These are phyloP conservation scores for Blastocystis sp. DNA, from an alignment of 352 stramenopile species.

Conservation along the genomic window DNA sequence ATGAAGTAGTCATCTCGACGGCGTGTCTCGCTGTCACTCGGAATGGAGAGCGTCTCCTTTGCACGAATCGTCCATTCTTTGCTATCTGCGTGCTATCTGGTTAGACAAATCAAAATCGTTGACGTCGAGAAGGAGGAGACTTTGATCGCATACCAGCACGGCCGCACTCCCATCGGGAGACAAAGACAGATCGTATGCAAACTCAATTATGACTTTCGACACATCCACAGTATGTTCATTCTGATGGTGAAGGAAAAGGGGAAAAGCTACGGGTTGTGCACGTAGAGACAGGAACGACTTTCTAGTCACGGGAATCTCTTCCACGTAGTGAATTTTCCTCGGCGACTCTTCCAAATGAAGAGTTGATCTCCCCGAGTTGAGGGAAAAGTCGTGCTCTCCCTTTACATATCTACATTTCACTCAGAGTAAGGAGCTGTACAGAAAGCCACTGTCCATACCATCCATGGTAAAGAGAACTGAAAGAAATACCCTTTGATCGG, in stretches of 20 bases:
- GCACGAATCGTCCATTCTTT: not conserved
- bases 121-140: slow-evolving; percentile 4
- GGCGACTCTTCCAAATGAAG: not conserved
- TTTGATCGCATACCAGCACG: not conserved
- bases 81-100: not conserved
- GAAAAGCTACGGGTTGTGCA: not conserved
- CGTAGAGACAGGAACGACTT: not conserved
- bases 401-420: no score
- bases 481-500: no score
- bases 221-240: not conserved
- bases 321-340: slow-evolving; percentile 9
- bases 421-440: no score
- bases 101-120: not conserved
- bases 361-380: no score
- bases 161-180: slow-evolving; percentile 1
- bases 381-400: no score
- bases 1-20: slow-evolving; percentile 22
- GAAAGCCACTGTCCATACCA: no score
- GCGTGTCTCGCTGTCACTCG: not conserved
- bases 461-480: no score
- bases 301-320: slow-evolving; percentile 29
- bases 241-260: not conserved
- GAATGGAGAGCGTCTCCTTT: not conserved
- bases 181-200: slow-evolving; percentile 31
- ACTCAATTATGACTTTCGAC: slow-evolving; percentile 22